phyloP scores from a whole-genome alignment of 257 asterid species.

The Cruciata laevipes region DNA sequence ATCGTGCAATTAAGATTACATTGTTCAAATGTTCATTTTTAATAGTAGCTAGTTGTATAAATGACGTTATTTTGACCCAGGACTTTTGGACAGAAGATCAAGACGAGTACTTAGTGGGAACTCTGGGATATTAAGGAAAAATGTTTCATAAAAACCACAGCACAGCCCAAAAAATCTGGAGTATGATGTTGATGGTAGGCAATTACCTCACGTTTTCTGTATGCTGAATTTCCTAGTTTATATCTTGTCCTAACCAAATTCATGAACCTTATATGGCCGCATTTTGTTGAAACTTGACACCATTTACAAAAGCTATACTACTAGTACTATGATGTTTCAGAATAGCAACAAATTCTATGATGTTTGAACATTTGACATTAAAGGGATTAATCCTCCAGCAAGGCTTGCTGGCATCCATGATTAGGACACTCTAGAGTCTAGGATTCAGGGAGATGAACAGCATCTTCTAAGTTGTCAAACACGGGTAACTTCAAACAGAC shows the following conservation, averaged over 20 bases:
- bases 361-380: neutral
- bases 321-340: neutral
- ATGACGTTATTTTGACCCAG: no score
- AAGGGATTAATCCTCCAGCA: neutral
- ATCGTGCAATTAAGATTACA: neutral
- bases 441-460: neutral
- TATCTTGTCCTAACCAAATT: neutral
- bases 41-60: neutral
- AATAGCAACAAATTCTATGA: neutral
- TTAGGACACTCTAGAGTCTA: neutral
- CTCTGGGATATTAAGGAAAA: no score
- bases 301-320: neutral
- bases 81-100: no score
- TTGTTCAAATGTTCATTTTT: neutral
- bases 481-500: neutral
- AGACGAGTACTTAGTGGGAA: no score
- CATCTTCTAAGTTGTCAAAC: neutral
- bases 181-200: neutral
- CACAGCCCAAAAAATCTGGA: neutral
- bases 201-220: neutral
- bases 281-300: slow-evolving; percentile 17
- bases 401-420: neutral
- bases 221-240: no score
- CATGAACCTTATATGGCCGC: slow-evolving; percentile 9
- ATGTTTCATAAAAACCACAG: no score